phyloP scores from a whole-genome alignment of 1,284 basidiomycete genomes.

The Polyporus tsugae region DNA sequence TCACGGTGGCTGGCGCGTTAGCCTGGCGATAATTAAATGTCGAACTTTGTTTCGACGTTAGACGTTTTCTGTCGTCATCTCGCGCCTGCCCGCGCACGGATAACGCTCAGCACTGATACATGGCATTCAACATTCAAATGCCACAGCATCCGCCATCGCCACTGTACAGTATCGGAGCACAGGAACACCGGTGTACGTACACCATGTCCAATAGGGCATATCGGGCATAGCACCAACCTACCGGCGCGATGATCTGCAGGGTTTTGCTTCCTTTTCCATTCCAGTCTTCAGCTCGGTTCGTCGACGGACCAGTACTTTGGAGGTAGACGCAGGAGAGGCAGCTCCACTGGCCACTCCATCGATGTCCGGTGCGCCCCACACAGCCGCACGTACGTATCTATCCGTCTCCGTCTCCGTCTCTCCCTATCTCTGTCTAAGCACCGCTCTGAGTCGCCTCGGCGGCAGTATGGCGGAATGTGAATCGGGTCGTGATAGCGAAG shows the following conservation, averaged over 20 bases:
- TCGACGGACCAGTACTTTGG: neutral
- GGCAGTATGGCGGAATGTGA: neutral
- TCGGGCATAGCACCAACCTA: neutral
- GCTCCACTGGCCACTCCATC: neutral
- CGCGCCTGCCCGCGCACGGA: neutral
- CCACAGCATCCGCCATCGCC: neutral
- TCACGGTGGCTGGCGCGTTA: neutral
- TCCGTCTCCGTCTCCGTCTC: neutral
- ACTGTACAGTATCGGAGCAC: neutral
- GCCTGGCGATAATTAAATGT: neutral
- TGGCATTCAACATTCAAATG: neutral
- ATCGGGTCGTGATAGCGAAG: slow-evolving; percentile 1
- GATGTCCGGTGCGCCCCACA: neutral
- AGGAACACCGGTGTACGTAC: neutral
- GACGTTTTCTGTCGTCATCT: slow-evolving; percentile 6
- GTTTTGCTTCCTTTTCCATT: neutral
- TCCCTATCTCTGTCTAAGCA: neutral
- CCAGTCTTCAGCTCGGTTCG: neutral
- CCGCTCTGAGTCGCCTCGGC: neutral
- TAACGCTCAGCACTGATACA: neutral
- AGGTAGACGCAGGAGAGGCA: neutral
- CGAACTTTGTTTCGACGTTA: slow-evolving; percentile 3
- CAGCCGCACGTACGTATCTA: neutral
- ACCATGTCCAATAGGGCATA: neutral
- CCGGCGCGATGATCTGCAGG: neutral